A percentile compares a stretch with the other conserved stretches of the same genome.
Conservation (phyloP, 2,329 filamentous ascomycete genomes). For the Arachnomyces sp. region DNA sequence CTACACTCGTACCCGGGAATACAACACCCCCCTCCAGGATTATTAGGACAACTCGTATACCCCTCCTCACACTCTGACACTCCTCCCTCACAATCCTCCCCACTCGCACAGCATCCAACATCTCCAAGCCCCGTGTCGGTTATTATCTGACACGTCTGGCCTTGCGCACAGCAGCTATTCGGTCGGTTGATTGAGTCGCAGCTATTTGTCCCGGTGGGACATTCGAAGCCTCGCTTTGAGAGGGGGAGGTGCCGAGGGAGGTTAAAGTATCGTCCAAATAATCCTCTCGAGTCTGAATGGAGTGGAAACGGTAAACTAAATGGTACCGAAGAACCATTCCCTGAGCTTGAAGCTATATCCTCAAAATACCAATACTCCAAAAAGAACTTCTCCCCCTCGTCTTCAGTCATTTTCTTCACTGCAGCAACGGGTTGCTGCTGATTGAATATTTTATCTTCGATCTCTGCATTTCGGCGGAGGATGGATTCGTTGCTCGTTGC, state of each 20-base stretch:
- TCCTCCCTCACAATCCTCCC: constrained; percentile 42
- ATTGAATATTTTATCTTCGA: constrained; percentile 23
- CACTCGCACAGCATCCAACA: constrained; percentile 53
- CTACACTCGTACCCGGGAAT: constrained; percentile 52
- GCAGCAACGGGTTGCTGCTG: constrained; percentile 16
- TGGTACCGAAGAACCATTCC: constrained; percentile 5
- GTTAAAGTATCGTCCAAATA: constrained; percentile 4
- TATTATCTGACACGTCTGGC: constrained; percentile 47
- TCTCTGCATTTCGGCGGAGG: constrained; percentile 16
- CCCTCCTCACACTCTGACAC: constrained; percentile 45
- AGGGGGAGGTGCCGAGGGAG: constrained; percentile 17
- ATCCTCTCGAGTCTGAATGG: constrained; percentile 10
- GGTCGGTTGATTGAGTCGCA: constrained; percentile 49
- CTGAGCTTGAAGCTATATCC: no score
- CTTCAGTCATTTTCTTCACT: constrained; percentile 37
- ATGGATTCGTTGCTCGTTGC: no score
- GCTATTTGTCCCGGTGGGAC: constrained; percentile 46
- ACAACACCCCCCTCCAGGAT: constrained; percentile 53
- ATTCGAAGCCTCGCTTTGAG: constrained; percentile 45
- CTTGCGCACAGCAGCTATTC: constrained; percentile 49
- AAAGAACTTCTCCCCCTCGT: constrained; percentile 42
- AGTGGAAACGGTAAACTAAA: constrained; percentile 16
- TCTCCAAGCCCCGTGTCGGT: constrained; percentile 45
- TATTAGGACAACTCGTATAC: constrained; percentile 48
- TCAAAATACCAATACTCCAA: constrained; percentile 37